Evolutionary conservation across 2,329 filamentous ascomycete species (phyloP), one percentile per base, ranked within the genome.

Genomic region (Verticillium zaregamsianum): DNA sequence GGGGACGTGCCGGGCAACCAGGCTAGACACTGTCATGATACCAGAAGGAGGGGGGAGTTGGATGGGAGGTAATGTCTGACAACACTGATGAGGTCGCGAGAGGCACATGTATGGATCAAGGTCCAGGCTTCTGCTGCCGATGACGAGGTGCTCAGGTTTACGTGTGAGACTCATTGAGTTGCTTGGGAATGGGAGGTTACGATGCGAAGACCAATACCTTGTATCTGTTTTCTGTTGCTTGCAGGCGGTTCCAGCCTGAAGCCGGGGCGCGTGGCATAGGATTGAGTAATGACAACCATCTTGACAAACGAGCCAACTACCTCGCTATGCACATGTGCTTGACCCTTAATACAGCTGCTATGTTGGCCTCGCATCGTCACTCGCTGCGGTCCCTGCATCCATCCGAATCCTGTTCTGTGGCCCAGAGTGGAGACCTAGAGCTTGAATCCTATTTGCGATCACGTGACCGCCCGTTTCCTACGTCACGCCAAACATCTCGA

Each of bases 191-290:
- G 20, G 45, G 45, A 56, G 54, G 45, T 65, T 66, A 66, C 35
- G 61, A 64, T 59, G 64, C 56, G 61, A 65, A 66, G 64, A 61
- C 63, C 58, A 61, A 65, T 62, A 66, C 63, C 63, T 65, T 61
- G 61, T 60, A 60, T 65, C 57, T 61, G 61, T 62, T 63, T 66
- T 59, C 62, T 63, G 57, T 61, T 64, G 59, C 56, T 61, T 54
- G 61, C 61, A 65, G 63, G 64, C 64, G 55, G 63, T 62, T 58
- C 45, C 45, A 61, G 62, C 63, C 52, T 66, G 59, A 55, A 55
- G 61, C 60, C 62, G 57, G 45, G 57, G 61, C 59, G 59, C 58
- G 59, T 61, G 60, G 63, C 59, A 58, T 58, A 58, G 62, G 63
- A 65, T 66, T 61, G 62, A 64, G 63, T 66, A 66, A 66, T 66